Percentiles rank a stretch among this genome's conserved stretches.
These are phyloP conservation scores for Tetracladium marchalianum DNA, from an alignment of 495 filamentous ascomycete species.

Conservation along the genomic window DNA sequence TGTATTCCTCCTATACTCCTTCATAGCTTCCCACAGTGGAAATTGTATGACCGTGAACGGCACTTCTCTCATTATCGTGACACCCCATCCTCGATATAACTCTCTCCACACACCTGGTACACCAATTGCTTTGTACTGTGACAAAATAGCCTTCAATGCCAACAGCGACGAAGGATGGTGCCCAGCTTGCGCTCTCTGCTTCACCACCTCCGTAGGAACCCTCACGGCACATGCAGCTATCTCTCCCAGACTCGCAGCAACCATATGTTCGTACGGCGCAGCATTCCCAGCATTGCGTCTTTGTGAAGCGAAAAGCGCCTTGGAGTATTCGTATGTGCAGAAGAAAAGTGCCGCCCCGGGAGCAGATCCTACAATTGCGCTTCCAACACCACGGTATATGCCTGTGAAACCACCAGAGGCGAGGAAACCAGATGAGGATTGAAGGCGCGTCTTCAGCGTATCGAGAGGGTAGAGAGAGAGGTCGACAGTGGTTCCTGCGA, in stretches of 20 bases:
- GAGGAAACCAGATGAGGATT: constrained; percentile 73
- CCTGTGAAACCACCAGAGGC: constrained; percentile 65
- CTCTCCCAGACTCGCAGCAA: constrained; percentile 82
- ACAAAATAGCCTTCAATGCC: constrained; percentile 62
- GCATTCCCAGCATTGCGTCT: constrained; percentile 12
- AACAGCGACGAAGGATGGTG: constrained; percentile 51
- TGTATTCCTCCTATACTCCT: constrained; percentile 36
- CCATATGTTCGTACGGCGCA: constrained; percentile 54
- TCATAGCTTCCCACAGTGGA: constrained; percentile 91
- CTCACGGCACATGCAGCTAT: constrained; percentile 85
- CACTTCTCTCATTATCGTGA: constrained; percentile 92
- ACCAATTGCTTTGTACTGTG: constrained; percentile 32
- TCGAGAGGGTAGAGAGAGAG: constrained; percentile 86
- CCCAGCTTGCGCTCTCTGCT: constrained; percentile 87
- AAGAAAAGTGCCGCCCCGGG: constrained; percentile 98
- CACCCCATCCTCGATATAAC: constrained; percentile 79
- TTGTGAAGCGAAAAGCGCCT: constrained; percentile 39
- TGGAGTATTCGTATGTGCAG: constrained; percentile 85
- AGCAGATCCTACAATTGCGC: constrained; percentile 77
- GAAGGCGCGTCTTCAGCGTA: constrained; percentile 87
- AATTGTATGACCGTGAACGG: constrained; percentile 97
- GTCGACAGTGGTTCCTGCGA: constrained; percentile 84
- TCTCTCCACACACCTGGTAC: constrained; percentile 59
- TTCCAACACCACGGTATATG: constrained; percentile 62
- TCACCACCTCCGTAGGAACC: constrained; percentile 93